Percentiles rank a stretch among this genome's conserved stretches.
Evolutionary conservation across 371 early-diverging fungal genomes (phyloP).

Genomic region (Mucor velutinosus): DNA sequence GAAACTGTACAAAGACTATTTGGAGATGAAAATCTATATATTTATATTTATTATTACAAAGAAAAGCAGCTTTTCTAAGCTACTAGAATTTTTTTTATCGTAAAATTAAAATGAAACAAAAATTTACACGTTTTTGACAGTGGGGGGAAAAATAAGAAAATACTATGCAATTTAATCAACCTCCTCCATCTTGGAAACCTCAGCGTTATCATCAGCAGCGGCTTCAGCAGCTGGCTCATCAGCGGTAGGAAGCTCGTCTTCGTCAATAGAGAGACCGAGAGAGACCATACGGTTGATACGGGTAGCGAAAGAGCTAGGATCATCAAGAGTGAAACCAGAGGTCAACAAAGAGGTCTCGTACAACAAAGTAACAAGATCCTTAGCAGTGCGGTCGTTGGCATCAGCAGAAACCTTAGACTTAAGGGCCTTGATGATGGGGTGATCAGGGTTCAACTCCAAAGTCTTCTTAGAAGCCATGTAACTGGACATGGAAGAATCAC

Average conservation of each 20-base stretch:
- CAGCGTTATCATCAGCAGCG: slow-evolving; percentile 63
- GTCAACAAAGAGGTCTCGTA: slow-evolving; percentile 94
- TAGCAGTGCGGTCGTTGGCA: slow-evolving; percentile 96
- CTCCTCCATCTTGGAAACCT: slow-evolving; percentile 96
- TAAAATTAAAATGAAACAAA: slow-evolving; percentile 3
- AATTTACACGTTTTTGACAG: neutral
- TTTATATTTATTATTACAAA: slow-evolving; percentile 9
- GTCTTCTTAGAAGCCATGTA: slow-evolving; percentile 99
- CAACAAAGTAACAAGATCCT: slow-evolving; percentile 92
- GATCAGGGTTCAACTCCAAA: slow-evolving; percentile 95
- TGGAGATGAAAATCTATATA: slow-evolving; percentile 1
- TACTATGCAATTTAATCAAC: slow-evolving; percentile 76
- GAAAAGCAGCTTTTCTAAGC: slow-evolving; percentile 2
- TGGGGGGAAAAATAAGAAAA: slow-evolving; percentile 2
- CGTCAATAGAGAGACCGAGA: slow-evolving; percentile 94
- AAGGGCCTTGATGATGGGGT: slow-evolving; percentile 92
- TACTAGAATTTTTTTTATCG: neutral
- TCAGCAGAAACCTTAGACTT: slow-evolving; percentile 87
- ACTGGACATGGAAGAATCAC: slow-evolving; percentile 93
- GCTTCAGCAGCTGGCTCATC: slow-evolving; percentile 58
- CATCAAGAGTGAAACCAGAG: slow-evolving; percentile 97
- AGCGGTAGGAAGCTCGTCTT: slow-evolving; percentile 57
- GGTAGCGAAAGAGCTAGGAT: slow-evolving; percentile 88
- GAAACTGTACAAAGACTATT: too few relatives aligned
- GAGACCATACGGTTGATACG: slow-evolving; percentile 99